Conservation (phyloP, 75 land plant genomes). For the Azolla pinnata region DNA sequence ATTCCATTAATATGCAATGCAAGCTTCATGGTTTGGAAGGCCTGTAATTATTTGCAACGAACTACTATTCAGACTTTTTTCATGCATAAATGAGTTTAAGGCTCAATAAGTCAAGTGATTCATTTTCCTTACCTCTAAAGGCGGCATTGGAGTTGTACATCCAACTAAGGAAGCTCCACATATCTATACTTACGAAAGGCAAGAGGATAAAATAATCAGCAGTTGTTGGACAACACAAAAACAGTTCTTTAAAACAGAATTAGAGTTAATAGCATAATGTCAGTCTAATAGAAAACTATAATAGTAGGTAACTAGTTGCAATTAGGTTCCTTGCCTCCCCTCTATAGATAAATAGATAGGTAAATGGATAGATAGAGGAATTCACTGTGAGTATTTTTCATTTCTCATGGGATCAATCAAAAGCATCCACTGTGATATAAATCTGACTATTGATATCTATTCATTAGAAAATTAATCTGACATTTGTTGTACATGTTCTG, state of each 20-base stretch:
- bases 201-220: neutral
- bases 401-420: too few species aligned
- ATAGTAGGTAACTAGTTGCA: neutral
- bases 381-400: too few species aligned
- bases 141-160: conserved; percentile 60
- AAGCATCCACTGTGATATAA: too few species aligned
- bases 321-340: too few species aligned
- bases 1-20: conserved; percentile 64
- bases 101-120: too few species aligned
- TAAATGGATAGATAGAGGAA: too few species aligned
- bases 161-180: conserved; percentile 67
- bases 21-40: conserved; percentile 26
- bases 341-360: too few species aligned
- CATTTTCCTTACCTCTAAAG: conserved; percentile 74
- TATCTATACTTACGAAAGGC: conserved; percentile 40
- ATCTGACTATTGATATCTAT: too few species aligned
- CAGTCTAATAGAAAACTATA: neutral
- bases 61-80: too few species aligned
- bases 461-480: too few species aligned
- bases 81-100: too few species aligned
- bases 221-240: neutral
- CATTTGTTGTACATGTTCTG: too few species aligned
- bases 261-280: neutral
- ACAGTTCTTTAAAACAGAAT: neutral
- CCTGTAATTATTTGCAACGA: conserved; percentile 50